A percentile compares a stretch with the other conserved stretches of the same genome.
These are phyloP conservation scores for Leptoxyphium fumago DNA, from an alignment of 2,329 filamentous ascomycete species.

Conservation along the genomic window DNA sequence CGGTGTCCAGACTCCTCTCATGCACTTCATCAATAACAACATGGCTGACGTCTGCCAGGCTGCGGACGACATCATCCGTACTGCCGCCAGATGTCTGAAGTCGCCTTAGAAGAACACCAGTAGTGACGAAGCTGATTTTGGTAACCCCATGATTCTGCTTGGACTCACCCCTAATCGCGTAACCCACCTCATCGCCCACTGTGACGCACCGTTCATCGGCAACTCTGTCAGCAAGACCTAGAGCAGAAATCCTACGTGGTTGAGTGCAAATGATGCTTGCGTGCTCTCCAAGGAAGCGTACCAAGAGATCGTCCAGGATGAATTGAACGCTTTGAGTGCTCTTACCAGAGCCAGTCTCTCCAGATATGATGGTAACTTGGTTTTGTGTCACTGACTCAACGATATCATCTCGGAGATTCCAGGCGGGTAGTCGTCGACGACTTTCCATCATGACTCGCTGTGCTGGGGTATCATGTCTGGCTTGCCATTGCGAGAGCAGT, in stretches of 20 bases:
- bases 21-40: slow-evolving; percentile 95
- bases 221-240: slow-evolving; percentile 86
- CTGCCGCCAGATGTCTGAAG: slow-evolving; percentile 80
- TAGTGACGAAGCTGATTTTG: slow-evolving; percentile 90
- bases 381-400: slow-evolving; percentile 59
- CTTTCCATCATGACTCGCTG: slow-evolving; percentile 62
- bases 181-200: slow-evolving; percentile 81
- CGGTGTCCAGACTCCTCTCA: slow-evolving; percentile 85
- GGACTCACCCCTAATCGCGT: slow-evolving; percentile 80
- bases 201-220: slow-evolving; percentile 73
- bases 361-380: slow-evolving; percentile 91
- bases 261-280: slow-evolving; percentile 94
- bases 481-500: slow-evolving; percentile 49
- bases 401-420: slow-evolving; percentile 65
- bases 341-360: slow-evolving; percentile 93
- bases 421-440: slow-evolving; percentile 68
- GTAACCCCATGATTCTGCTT: slow-evolving; percentile 56
- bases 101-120: slow-evolving; percentile 76
- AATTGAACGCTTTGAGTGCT: slow-evolving; percentile 96
- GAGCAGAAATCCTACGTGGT: slow-evolving; percentile 81
- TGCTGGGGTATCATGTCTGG: slow-evolving; percentile 47
- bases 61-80: slow-evolving; percentile 64
- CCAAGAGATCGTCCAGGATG: slow-evolving; percentile 79
- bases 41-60: slow-evolving; percentile 81
- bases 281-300: slow-evolving; percentile 54